Evolutionary conservation across 768 basidiomycete genomes (phyloP), one percentile per base, ranked within the genome.

Genomic region (Amanita molliuscula): DNA sequence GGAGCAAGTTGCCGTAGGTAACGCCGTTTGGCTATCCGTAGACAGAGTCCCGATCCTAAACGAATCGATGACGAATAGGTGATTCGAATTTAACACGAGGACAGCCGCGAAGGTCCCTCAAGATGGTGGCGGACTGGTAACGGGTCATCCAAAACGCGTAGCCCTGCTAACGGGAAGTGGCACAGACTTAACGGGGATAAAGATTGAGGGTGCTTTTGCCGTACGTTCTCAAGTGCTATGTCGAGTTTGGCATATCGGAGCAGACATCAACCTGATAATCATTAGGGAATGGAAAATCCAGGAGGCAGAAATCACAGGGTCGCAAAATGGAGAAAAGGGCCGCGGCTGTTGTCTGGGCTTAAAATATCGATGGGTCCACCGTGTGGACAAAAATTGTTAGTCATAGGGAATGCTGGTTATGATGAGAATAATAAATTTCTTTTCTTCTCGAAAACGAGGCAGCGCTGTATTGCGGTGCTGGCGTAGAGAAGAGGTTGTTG

Each of bases 271-370:
- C 28, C n/a, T 44, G 42, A 16, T 29, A 10, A n/a, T 44, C 42
- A 15, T n/a, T 26, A 43, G 26, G n/a, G 26, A 3, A n/a, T 28
- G 13, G 13, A 42, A 7, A 21, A 15, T 25, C 46, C 9, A 58
- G 55, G 7, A 58, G 55, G 7, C 26, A 1, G 8, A 9, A n/a
- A n/a, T n/a, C n/a, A 29, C 16, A 44, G 42, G 42, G 42, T 28
- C 28, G 42, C 42, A 28, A 44, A 44, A 11, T 16, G 28, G 42
- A 13, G 4, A 31, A 44, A 44, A 44, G 25, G 42, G n/a, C 25
- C n/a, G 42, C 42, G 25, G 42, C 29, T 16, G 42, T 18, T 26
- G 26, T 44, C 42, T 44, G 42, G 42, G 42, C 42, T 44, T 44
- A 26, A 44, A 44, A 28, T 16, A 7, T 44, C 15, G 25, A 28